phyloP scores from a whole-genome alignment of 768 basidiomycete genomes.

The Mycena floridula region DNA sequence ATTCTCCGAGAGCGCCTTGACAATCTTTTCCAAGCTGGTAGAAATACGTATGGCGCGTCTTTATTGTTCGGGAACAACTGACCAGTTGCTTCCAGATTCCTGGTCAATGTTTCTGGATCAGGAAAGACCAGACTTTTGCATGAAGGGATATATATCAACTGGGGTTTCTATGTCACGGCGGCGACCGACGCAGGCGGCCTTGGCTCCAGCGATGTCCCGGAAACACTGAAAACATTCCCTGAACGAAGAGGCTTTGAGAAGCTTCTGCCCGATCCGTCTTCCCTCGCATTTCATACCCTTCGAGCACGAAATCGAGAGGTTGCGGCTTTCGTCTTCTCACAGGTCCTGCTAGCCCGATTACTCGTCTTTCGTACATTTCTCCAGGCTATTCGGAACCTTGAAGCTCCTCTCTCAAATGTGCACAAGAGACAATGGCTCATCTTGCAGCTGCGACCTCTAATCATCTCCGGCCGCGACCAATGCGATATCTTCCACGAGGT shows the following conservation, averaged over 20 bases:
- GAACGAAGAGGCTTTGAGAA: background rate
- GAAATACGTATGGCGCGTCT: background rate
- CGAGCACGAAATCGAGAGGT: background rate
- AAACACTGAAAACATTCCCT: background rate
- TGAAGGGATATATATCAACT: slow-evolving; percentile 1
- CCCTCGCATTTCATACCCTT: background rate
- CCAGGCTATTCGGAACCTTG: background rate
- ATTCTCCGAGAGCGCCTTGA: background rate
- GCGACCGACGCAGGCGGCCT: background rate
- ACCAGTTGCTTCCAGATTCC: no score
- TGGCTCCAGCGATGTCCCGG: background rate
- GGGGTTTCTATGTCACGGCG: background rate
- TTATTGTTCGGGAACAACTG: no score
- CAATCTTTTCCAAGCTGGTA: background rate
- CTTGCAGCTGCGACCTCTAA: background rate
- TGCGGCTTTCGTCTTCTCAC: background rate
- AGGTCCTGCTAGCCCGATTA: background rate
- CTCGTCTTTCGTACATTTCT: background rate
- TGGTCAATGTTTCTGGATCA: background rate
- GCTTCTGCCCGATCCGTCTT: background rate
- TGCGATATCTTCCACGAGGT: background rate
- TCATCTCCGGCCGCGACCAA: background rate
- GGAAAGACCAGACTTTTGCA: slow-evolving; percentile 2
- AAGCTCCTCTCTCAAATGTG: background rate
- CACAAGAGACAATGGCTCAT: background rate